Conservation (phyloP, 2,329 filamentous ascomycete genomes). For the Exophiala lecanii-corni region DNA sequence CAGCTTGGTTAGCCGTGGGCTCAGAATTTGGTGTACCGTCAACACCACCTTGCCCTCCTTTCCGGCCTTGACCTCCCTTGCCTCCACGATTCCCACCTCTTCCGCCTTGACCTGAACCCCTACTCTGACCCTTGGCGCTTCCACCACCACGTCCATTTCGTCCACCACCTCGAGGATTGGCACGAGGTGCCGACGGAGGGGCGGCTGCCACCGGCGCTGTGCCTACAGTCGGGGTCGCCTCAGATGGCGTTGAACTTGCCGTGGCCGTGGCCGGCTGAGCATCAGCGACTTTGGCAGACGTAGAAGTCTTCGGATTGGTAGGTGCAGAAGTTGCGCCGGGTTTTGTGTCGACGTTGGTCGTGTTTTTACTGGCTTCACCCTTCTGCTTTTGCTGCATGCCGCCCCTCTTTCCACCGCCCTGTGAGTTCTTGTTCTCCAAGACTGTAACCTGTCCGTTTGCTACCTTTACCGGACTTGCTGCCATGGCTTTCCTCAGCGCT, state of each 20-base stretch:
- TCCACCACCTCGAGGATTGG: conserved; percentile 7
- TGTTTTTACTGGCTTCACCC: conserved; percentile 1
- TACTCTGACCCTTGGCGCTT: conserved; percentile 16
- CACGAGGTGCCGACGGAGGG: conserved; percentile 16
- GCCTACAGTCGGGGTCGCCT: conserved; percentile 1
- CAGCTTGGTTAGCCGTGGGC: not conserved
- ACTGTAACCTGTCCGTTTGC: conserved; percentile 84
- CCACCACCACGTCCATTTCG: conserved; percentile 10
- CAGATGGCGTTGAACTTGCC: conserved; percentile 1
- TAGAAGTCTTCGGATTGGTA: not conserved
- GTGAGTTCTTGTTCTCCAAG: conserved; percentile 62
- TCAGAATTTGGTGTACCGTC: not conserved
- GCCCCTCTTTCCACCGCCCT: conserved; percentile 14
- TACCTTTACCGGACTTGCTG: conserved; percentile 74
- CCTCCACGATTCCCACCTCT: conserved; percentile 6
- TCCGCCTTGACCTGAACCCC: conserved; percentile 14
- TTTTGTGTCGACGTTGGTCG: conserved; percentile 5
- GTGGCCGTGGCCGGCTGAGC: not conserved
- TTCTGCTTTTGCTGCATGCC: conserved; percentile 5
- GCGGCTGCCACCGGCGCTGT: conserved; percentile 6
- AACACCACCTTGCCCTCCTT: not conserved
- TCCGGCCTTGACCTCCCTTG: conserved; percentile 4
- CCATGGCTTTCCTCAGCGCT: conserved; percentile 70
- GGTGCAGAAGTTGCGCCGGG: conserved; percentile 2
- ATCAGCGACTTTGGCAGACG: conserved; percentile 17